Evolutionary conservation across 805 yeast species (phyloP).

Genomic region (Ogataea philodendri): DNA sequence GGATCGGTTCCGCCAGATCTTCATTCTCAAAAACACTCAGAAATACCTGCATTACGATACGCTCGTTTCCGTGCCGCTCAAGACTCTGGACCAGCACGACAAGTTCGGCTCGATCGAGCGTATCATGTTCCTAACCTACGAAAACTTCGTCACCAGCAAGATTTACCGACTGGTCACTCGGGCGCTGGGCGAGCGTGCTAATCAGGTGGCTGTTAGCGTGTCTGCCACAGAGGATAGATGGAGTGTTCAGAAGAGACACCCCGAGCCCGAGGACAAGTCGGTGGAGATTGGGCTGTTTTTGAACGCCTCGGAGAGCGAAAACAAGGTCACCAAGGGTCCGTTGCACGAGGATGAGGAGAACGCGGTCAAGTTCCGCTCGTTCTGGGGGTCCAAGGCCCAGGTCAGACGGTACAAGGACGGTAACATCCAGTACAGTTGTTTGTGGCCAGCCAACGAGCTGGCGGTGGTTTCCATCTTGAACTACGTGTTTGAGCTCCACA

Average conservation of each 20-base stretch:
- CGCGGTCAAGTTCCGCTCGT: constrained; percentile 66
- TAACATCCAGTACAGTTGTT: constrained; percentile 82
- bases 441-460: constrained; percentile 71
- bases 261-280: constrained; percentile 33
- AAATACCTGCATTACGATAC: constrained; percentile 66
- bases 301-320: constrained; percentile 72
- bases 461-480: constrained; percentile 63
- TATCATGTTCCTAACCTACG: constrained; percentile 67
- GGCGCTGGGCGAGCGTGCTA: constrained; percentile 54
- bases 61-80: constrained; percentile 50
- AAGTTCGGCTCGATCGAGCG: constrained; percentile 69
- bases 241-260: constrained; percentile 54
- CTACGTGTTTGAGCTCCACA: constrained; percentile 62
- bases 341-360: constrained; percentile 54
- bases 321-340: constrained; percentile 86
- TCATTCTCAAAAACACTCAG: constrained; percentile 57
- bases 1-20: constrained; percentile 79
- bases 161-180: constrained; percentile 54
- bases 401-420: constrained; percentile 93
- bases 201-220: constrained; percentile 35
- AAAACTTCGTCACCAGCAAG: constrained; percentile 61
- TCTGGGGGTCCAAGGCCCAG: constrained; percentile 88
- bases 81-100: constrained; percentile 37
- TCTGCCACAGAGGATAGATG: constrained; percentile 28
- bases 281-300: constrained; percentile 62